Conservation (phyloP, 2,329 filamentous ascomycete species). For the Ciborinia camelliae region DNA sequence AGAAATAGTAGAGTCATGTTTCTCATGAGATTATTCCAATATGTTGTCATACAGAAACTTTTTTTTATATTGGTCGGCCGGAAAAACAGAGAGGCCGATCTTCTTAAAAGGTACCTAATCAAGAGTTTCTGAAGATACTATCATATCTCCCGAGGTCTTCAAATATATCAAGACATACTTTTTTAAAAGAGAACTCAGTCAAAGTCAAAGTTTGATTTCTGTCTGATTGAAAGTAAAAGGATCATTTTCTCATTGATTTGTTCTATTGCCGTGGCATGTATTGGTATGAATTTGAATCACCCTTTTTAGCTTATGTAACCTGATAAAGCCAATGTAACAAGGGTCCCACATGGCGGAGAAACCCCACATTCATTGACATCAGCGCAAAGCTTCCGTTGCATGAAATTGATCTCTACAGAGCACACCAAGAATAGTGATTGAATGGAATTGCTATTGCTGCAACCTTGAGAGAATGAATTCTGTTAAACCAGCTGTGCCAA, state of each 20-base stretch:
- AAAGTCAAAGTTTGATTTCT: background rate
- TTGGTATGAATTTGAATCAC: background rate
- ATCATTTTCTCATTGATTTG: background rate
- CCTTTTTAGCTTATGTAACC: background rate
- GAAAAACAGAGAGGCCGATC: slow-evolving; percentile 7
- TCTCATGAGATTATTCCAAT: background rate
- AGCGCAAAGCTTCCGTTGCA: slow-evolving; percentile 6
- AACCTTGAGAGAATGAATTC: slow-evolving; percentile 11
- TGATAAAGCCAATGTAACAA: background rate
- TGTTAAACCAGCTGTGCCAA: background rate
- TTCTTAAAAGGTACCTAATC: background rate
- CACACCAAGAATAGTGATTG: background rate
- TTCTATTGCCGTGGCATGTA: too few species aligned
- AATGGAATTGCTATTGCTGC: slow-evolving; percentile 1
- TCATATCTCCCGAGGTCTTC: too few species aligned
- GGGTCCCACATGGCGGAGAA: slow-evolving; percentile 12
- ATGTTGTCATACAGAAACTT: background rate
- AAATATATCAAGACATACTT: background rate
- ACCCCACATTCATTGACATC: slow-evolving; percentile 9
- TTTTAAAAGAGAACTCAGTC: too few species aligned
- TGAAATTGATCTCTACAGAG: background rate
- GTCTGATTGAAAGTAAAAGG: background rate
- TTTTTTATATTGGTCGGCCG: slow-evolving; percentile 13
- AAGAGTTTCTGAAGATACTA: too few species aligned
- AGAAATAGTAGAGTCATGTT: background rate